These are phyloP conservation scores for Setaria italica DNA, from an alignment of 202 grass and related monocot species.

Conservation along the genomic window DNA sequence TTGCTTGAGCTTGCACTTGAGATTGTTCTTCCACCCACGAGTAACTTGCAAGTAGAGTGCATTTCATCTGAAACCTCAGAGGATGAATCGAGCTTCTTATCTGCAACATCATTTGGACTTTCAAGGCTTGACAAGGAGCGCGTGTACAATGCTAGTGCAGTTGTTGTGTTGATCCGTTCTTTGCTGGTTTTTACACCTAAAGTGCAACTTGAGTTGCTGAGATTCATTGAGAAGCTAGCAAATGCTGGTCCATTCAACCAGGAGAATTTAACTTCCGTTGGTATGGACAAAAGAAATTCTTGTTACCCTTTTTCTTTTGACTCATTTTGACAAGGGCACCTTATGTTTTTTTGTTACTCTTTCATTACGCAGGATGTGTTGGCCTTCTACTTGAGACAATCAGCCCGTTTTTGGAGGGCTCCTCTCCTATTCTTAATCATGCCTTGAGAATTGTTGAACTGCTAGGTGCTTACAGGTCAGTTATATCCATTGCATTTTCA, in stretches of 20 bases:
- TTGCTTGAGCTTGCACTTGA: constrained; percentile 99
- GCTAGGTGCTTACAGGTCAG: constrained; percentile 95
- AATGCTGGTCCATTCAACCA: constrained; percentile 88
- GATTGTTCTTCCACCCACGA: constrained; percentile 82
- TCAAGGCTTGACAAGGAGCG: constrained; percentile 83
- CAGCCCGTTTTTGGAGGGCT: constrained; percentile 84
- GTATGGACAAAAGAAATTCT: constrained; percentile 55
- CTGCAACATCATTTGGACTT: constrained; percentile 73
- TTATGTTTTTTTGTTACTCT: constrained; percentile 52
- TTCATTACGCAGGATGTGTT: constrained; percentile 75
- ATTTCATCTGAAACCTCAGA: constrained; percentile 60
- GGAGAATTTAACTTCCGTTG: constrained; percentile 98
- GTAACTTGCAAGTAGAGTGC: constrained; percentile 66
- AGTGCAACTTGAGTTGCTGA: constrained; percentile 90
- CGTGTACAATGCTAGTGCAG: constrained; percentile 91
- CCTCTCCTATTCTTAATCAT: constrained; percentile 93
- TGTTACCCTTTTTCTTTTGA: constrained; percentile 46
- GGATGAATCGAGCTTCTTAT: constrained; percentile 69
- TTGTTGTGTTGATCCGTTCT: constrained; percentile 78
- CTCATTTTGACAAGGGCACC: constrained; percentile 32
- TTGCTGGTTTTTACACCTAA: constrained; percentile 94
- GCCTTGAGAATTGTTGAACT: constrained; percentile 92
- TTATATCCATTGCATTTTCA: constrained; percentile 42
- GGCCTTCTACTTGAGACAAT: constrained; percentile 96
- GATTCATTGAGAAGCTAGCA: constrained; percentile 92